Percentiles rank a stretch among this genome's conserved stretches.
These are phyloP conservation scores for Colletotrichum incanum DNA, from an alignment of 2,329 filamentous ascomycete species.

Conservation along the genomic window DNA sequence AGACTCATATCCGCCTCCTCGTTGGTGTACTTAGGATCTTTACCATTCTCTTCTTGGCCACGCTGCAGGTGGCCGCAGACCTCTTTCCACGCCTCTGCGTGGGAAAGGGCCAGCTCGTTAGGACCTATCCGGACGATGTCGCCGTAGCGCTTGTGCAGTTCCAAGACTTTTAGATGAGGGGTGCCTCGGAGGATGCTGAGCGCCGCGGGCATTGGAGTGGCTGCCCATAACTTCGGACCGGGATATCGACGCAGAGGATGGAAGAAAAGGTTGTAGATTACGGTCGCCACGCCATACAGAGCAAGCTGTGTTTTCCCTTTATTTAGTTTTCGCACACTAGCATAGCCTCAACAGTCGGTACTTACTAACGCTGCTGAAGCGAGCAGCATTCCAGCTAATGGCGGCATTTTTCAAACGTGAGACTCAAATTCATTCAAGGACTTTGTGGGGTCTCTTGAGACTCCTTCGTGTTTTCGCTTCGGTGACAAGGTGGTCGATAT, in stretches of 20 bases:
- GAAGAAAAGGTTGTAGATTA: constrained; percentile 52
- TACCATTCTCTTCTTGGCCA: constrained; percentile 23
- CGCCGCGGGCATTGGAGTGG: constrained; percentile 18
- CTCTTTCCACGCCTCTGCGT: constrained; percentile 55
- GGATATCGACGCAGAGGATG: constrained; percentile 53
- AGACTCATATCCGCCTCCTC: neutral
- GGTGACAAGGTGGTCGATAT: too few relatives aligned
- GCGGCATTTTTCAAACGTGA: neutral
- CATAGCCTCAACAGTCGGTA: neutral
- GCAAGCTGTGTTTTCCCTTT: neutral
- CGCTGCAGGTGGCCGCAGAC: constrained; percentile 53
- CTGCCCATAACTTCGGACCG: constrained; percentile 45
- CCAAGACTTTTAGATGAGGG: constrained; percentile 1
- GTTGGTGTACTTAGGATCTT: constrained; percentile 18
- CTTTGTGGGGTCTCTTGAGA: neutral
- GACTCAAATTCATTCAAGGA: neutral
- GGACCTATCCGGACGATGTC: constrained; percentile 58
- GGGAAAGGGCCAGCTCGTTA: constrained; percentile 56
- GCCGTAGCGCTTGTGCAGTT: constrained; percentile 47
- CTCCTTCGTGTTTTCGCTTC: neutral
- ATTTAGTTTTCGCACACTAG: neutral
- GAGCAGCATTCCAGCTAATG: neutral
- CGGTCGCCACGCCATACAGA: neutral
- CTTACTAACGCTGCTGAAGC: neutral
- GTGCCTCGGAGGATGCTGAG: constrained; percentile 15